Conservation (phyloP, 73 alveolate species). For the Paramecium tetraurelia region DNA sequence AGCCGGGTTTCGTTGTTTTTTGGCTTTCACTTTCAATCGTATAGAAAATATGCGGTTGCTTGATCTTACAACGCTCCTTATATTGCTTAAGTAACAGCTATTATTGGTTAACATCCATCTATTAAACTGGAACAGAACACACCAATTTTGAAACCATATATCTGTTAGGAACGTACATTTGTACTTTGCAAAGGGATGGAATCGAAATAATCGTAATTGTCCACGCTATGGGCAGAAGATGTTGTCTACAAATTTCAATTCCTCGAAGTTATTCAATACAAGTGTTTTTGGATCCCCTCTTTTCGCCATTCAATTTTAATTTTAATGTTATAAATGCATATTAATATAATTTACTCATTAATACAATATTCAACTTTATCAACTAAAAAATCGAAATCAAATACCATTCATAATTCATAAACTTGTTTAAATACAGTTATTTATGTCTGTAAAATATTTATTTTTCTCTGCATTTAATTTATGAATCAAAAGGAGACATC, state of each 20-base stretch:
- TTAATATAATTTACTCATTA: not conserved
- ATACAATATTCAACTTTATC: not conserved
- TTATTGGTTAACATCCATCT: constrained; percentile 30
- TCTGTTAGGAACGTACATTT: not conserved
- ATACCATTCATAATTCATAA: not conserved
- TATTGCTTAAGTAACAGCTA: not conserved
- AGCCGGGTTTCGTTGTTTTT: not conserved
- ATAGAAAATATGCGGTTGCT: constrained; percentile 18
- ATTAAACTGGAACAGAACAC: constrained; percentile 30
- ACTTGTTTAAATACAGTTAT: too few species aligned
- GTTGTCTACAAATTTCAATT: constrained; percentile 43
- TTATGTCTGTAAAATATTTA: not conserved
- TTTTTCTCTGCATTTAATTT: too few species aligned
- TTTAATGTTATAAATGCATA: not conserved
- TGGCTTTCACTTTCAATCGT: constrained; percentile 47
- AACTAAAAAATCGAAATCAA: not conserved
- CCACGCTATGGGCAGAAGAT: constrained; percentile 45
- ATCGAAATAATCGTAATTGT: constrained; percentile 4
- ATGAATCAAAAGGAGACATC: too few species aligned
- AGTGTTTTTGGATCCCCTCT: constrained; percentile 19
- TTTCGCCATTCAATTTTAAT: not conserved
- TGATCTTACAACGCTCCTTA: constrained; percentile 26
- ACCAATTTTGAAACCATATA: constrained; percentile 51
- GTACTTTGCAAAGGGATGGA: constrained; percentile 44
- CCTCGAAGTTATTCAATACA: constrained; percentile 16